Conservation (phyloP, 306 rosid species). For the Cercis canadensis region DNA sequence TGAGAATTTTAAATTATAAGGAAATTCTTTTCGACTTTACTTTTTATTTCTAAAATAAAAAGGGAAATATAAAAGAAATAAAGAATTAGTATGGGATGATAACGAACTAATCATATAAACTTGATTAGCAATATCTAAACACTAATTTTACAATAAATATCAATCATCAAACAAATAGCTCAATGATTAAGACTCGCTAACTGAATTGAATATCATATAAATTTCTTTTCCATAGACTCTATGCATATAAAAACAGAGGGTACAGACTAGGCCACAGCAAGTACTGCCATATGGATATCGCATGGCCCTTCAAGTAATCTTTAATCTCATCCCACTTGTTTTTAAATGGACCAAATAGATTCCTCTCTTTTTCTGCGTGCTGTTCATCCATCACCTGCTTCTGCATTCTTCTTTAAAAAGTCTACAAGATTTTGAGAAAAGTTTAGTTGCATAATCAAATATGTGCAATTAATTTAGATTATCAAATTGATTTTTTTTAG, state of each 20-base stretch:
- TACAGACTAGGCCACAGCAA: neutral
- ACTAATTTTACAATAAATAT: neutral
- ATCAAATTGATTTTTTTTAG: no score
- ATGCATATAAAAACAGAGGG: neutral
- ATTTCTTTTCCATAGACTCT: neutral
- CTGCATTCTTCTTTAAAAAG: no score
- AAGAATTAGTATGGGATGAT: slow-evolving; percentile 9
- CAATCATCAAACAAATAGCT: slow-evolving; percentile 27
- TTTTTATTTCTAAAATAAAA: neutral
- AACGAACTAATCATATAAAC: neutral
- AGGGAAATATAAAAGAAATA: slow-evolving; percentile 1
- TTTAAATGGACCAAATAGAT: slow-evolving; percentile 37
- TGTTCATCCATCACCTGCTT: neutral
- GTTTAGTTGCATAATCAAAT: no score
- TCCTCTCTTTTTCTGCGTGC: slow-evolving; percentile 34
- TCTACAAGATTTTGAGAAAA: no score
- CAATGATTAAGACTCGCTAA: slow-evolving; percentile 23
- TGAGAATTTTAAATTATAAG: no score
- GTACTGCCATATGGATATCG: no score
- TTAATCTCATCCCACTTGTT: slow-evolving; percentile 33
- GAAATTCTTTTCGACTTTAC: no score
- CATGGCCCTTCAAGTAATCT: slow-evolving; percentile 26
- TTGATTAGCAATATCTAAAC: slow-evolving; percentile 3
- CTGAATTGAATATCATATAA: neutral
- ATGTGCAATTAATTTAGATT: no score